Evolutionary conservation across 768 basidiomycete species (phyloP).

Genomic region (Mycena amicta): DNA sequence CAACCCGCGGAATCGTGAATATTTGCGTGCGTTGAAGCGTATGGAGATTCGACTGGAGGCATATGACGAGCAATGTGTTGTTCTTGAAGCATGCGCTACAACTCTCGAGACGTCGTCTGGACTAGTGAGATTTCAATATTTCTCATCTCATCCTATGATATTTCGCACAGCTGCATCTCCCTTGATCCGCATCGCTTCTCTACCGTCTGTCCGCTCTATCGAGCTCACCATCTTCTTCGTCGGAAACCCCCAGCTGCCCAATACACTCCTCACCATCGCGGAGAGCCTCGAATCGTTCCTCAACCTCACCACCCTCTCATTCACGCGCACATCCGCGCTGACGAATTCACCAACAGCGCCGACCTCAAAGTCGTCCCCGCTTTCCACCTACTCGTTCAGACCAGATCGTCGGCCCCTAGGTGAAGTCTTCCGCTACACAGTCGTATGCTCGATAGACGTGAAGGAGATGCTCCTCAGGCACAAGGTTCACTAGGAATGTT

Average conservation of each 20-base stretch:
- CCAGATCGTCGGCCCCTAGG: conserved; percentile 76
- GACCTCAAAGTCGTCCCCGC: conserved; percentile 40
- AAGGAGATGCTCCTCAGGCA: conserved; percentile 84
- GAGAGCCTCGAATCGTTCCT: neutral
- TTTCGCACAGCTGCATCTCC: neutral
- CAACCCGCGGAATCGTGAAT: neutral
- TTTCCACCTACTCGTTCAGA: conserved; percentile 88
- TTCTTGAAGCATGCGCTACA: neutral
- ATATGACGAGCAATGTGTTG: neutral
- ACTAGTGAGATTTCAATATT: neutral
- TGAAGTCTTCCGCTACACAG: conserved; percentile 72
- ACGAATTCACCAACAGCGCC: conserved; percentile 64
- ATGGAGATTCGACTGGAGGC: neutral
- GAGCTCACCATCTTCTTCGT: conserved; percentile 6
- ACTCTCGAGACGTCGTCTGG: neutral
- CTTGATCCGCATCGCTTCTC: neutral
- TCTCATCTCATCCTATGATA: neutral
- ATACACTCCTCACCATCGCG: neutral
- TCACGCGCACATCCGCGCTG: conserved; percentile 76
- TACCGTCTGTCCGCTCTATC: neutral
- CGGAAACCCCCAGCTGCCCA: neutral
- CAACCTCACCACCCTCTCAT: neutral
- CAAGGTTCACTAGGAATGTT: conserved; percentile 69
- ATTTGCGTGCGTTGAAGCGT: neutral
- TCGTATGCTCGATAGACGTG: conserved; percentile 81